phyloP scores from a whole-genome alignment of 2,329 filamentous ascomycete species.

The Ophiostoma himal-ulmi region DNA sequence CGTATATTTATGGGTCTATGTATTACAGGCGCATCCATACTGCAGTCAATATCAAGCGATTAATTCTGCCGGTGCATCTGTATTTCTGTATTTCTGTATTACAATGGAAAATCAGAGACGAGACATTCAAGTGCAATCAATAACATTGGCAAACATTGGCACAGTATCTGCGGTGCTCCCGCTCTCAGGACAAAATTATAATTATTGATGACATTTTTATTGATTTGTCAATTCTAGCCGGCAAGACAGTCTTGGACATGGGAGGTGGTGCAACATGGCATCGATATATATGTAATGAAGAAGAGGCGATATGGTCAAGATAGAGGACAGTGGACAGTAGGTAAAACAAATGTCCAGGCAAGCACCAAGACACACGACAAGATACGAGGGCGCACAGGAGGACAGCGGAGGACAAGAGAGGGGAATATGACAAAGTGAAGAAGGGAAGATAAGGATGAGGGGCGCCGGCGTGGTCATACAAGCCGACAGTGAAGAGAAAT shows the following conservation, averaged over 20 bases:
- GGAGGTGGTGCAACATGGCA: not conserved
- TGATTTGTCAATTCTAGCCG: not conserved
- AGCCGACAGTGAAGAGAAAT: not conserved
- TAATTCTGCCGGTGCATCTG: not conserved
- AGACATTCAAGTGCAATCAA: not conserved
- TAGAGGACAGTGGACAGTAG: not conserved
- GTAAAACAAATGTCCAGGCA: not conserved
- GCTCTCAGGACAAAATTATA: not conserved
- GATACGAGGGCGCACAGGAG: not conserved
- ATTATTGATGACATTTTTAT: not conserved
- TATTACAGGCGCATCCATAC: not conserved
- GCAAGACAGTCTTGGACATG: not conserved
- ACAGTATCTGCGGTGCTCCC: not conserved
- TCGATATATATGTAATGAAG: not conserved
- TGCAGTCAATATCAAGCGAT: not conserved
- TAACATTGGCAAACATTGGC: not conserved
- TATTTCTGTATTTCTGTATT: not conserved
- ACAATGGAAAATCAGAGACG: not conserved
- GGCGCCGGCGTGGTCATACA: not conserved
- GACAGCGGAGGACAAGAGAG: not conserved
- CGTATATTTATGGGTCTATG: not conserved
- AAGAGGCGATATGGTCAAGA: not conserved
- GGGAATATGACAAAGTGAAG: not conserved
- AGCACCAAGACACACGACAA: no score
- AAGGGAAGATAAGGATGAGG: not conserved